Evolutionary conservation across 306 rosid genomes (phyloP).

Genomic region (Bauhinia variegata): DNA sequence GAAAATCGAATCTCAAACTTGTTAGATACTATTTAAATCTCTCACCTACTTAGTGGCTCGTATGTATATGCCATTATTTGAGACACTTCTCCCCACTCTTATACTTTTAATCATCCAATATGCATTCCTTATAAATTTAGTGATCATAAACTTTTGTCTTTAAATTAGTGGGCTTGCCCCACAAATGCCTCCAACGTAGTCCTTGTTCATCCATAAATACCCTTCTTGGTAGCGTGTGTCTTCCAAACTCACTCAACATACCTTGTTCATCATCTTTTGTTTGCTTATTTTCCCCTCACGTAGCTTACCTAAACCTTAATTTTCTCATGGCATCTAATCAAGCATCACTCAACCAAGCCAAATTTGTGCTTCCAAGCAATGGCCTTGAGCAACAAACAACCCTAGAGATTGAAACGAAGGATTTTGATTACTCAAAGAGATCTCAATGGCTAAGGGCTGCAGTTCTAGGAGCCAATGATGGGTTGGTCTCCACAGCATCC

Average conservation of each 20-base stretch:
- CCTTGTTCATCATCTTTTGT: background rate
- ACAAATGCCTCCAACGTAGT: slow-evolving; percentile 41
- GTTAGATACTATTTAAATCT: too few relatives aligned
- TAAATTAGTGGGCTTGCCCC: slow-evolving; percentile 56
- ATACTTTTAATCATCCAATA: background rate
- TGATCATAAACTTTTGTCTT: slow-evolving; percentile 27
- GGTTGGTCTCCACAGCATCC: slow-evolving; percentile 88
- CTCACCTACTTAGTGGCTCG: too few relatives aligned
- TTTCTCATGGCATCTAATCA: slow-evolving; percentile 51
- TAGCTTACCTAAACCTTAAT: background rate
- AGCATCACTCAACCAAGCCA: slow-evolving; percentile 39
- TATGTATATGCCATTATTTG: too few relatives aligned
- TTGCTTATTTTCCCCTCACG: background rate
- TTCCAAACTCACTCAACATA: slow-evolving; percentile 59
- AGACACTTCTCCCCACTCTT: background rate
- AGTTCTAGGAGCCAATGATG: slow-evolving; percentile 91
- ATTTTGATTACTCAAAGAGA: slow-evolving; percentile 80
- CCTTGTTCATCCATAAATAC: slow-evolving; percentile 66
- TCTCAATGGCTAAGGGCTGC: slow-evolving; percentile 97
- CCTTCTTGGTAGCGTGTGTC: slow-evolving; percentile 70
- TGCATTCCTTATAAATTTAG: background rate
- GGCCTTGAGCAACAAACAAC: slow-evolving; percentile 62
- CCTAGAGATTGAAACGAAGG: slow-evolving; percentile 47
- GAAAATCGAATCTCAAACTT: too few relatives aligned
- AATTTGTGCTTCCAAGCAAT: slow-evolving; percentile 34